Conservation (phyloP, 345 rosid species). For the Physaria fendleri region DNA sequence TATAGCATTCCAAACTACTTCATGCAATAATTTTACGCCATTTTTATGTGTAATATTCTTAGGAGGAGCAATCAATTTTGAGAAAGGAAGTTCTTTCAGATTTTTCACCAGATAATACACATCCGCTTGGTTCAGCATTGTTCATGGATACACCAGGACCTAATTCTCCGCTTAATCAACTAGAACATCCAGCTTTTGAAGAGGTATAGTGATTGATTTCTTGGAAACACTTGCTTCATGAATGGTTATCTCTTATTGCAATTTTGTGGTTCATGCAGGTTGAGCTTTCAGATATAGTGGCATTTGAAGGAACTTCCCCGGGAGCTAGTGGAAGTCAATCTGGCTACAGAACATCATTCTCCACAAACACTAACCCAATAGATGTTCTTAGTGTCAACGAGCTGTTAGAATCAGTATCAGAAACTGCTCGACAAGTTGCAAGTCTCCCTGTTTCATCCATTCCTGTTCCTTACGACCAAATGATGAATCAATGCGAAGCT, state of each 20-base stretch:
- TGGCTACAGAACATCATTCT: conserved; percentile 60
- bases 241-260: too few species aligned
- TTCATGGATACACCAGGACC: conserved; percentile 78
- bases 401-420: conserved; percentile 81
- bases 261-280: conserved; percentile 48
- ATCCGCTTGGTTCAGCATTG: conserved; percentile 66
- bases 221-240: too few species aligned
- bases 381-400: conserved; percentile 70
- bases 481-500: conserved; percentile 92
- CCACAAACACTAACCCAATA: conserved; percentile 36
- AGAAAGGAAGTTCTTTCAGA: conserved; percentile 54
- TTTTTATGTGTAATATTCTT: conserved; percentile 9
- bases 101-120: conserved; percentile 75
- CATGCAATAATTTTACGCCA: background rate
- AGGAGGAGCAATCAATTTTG: conserved; percentile 63
- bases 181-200: conserved; percentile 54
- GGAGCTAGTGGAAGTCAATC: conserved; percentile 78
- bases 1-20: too few species aligned
- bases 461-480: conserved; percentile 77
- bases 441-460: conserved; percentile 60
- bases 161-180: conserved; percentile 60
- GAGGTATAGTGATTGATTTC: conserved; percentile 60
- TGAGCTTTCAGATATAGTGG: conserved; percentile 45
- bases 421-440: conserved; percentile 87
- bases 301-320: conserved; percentile 64